phyloP scores from a whole-genome alignment of 441 rosid genomes.

The Populus tomentosa region DNA sequence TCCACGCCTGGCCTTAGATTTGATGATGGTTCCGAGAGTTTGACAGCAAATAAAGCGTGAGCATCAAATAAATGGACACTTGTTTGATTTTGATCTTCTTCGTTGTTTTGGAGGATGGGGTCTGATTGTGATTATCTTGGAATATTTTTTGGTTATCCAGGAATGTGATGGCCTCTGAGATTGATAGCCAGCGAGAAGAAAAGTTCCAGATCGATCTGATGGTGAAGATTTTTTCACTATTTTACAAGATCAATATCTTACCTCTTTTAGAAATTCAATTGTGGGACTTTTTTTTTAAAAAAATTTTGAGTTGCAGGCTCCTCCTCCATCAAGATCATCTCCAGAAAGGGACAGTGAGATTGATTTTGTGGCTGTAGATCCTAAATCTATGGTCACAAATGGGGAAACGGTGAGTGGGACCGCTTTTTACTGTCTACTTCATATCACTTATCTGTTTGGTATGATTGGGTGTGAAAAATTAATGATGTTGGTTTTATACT shows the following conservation, averaged over 20 bases:
- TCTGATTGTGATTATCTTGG: not conserved
- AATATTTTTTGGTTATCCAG: constrained; percentile 31
- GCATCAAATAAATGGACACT: not conserved
- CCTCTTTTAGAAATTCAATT: not conserved
- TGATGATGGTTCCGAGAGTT: constrained; percentile 46
- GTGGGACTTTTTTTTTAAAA: not conserved
- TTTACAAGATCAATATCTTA: not conserved
- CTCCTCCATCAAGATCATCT: constrained; percentile 78
- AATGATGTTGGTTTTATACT: constrained; percentile 15
- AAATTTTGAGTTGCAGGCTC: constrained; percentile 50
- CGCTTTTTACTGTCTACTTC: constrained; percentile 12
- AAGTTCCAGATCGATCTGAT: constrained; percentile 98
- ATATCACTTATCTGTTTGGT: constrained; percentile 8
- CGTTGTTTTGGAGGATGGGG: not conserved
- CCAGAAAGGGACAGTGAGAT: constrained; percentile 75
- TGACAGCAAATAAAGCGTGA: constrained; percentile 52
- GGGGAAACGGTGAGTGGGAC: constrained; percentile 65
- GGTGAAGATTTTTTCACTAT: constrained; percentile 40
- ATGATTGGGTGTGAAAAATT: constrained; percentile 22
- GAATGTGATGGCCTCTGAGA: constrained; percentile 34
- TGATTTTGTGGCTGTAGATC: constrained; percentile 63
- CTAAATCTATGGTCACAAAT: constrained; percentile 48
- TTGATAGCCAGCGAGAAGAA: constrained; percentile 48
- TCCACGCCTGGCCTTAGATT: constrained; percentile 42
- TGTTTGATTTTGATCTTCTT: not conserved